Base-by-base conservation (phyloP, 495 filamentous ascomycete species). In the Friedmanniomyces simplex region DNA sequence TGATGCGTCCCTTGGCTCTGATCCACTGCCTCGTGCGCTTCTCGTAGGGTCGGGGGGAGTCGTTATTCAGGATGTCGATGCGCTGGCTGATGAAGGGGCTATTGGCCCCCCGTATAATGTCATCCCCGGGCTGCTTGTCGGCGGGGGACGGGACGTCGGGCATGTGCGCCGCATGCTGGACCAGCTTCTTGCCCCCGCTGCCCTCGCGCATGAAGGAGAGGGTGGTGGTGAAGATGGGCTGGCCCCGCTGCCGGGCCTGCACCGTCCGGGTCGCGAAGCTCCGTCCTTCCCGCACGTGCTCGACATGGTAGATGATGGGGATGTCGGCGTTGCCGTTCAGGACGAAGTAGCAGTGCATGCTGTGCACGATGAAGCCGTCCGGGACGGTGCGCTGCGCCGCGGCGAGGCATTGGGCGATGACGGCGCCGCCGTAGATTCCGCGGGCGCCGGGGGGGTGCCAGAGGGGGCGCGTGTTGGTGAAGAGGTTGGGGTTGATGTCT, bases 331-430 rank as follows among this genome's bases (percentile, higher is more conserved):
- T 84, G 28, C 91, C 93, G 12, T 88, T 89, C 1, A 97, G 84
- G 37, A 98, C 84, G 74, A 98, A 98, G 77, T 96, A 98, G 79
- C 91, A 96, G 77, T 98, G 93, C 88, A 95, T 95, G 71, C 82
- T 87, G 74, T 98, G 91, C 46, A 90, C 79, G 59, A 83, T 77
- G 74, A 95, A 96, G 68, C 87, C 76, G 22, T 73, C 65, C 1
- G 85, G 83, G 18, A 98, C 85, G 50, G 93, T 98, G 52, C 79
- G 77, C 72, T 94, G 89, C 12, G 89, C 93, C 16, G 94, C 91
- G 54, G 84, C 79, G 28, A 98, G 81, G 62, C 80, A 90, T 77
- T 96, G 91, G 59, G 93, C 90, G 58, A 98, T 96, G 0, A 89
- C 89, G 41, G 85, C 81, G 59, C 93, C 93, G 65, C 93, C 93